Base-by-base conservation (phyloP, 257 asterid genomes). In the Solanum microdontum region DNA sequence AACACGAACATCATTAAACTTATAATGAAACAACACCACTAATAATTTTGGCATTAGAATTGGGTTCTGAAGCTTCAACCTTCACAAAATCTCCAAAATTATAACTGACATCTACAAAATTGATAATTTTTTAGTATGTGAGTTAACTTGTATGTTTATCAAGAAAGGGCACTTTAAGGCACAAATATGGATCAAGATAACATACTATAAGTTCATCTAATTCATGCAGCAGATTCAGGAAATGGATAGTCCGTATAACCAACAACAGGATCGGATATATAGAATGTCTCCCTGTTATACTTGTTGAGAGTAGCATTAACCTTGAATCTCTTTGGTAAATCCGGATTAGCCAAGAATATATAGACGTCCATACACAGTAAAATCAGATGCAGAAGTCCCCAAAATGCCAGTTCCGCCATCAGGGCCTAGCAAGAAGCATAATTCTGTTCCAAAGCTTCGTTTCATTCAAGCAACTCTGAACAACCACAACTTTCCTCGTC, bases 171-270 rank as follows among this genome's bases (percentile, higher is more conserved):
- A 26, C 21, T 68, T 26, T 68, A 68, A 68, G 74, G 19, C 9
- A 4, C 32, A 68, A 68, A 40, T 39, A 66, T 68, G 9, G 5
- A 5, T 43, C 51, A 43, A 43, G 17, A 43, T 55, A 60, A 66
- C 74, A 66, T 6, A 26, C 21, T 68, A 69, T 28, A 13, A 69
- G 76, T 69, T 30, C 11, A 69, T 14, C 37, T 28, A 28, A 28
- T 69, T 62, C 90, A 92, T 17, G 86, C 87, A 23, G 68, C 82
- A 62, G 91, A 89, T 64, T 93, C 94, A 80, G 93, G 95, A 92
- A 93, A 94, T 36, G 98, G 94, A 87, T 94, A 95, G 68, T 94
- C 98, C 1, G 96, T 93, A 33, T 95, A 95, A 6, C 98, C 98
- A 17, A 93, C 68, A 82, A 94, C 96, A 51, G 95, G 94, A 76